Evolutionary conservation across 805 yeast genomes (phyloP).

Genomic region (Teunomyces tritomae): DNA sequence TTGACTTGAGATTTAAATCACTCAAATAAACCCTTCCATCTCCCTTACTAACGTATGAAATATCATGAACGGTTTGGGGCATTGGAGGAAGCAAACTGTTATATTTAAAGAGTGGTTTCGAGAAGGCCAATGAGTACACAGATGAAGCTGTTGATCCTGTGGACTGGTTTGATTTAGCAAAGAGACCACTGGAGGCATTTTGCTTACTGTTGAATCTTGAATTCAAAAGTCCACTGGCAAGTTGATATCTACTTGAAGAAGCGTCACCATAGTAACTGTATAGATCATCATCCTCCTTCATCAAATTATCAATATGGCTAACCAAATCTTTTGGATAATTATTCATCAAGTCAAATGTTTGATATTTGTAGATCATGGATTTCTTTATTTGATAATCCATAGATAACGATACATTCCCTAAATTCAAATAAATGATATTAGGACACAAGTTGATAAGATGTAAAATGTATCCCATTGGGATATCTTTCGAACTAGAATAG

Average conservation of each 20-base stretch:
- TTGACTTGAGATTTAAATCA: constrained; percentile 40
- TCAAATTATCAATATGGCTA: constrained; percentile 20
- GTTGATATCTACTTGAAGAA: not conserved
- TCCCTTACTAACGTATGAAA: constrained; percentile 25
- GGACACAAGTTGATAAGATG: constrained; percentile 70
- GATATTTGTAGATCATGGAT: constrained; percentile 33
- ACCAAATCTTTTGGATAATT: constrained; percentile 35
- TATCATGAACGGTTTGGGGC: constrained; percentile 26
- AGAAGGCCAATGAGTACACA: constrained; percentile 18
- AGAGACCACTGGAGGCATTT: not conserved
- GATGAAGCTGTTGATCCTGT: constrained; percentile 18
- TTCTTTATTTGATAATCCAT: constrained; percentile 58
- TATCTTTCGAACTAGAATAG: constrained; percentile 66
- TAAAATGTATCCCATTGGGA: constrained; percentile 74
- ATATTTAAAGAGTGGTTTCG: constrained; percentile 22
- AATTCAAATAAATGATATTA: constrained; percentile 51
- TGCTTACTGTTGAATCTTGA: not conserved
- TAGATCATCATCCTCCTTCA: constrained; percentile 8
- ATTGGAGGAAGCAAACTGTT: constrained; percentile 40
- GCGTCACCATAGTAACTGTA: not conserved
- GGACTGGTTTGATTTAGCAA: constrained; percentile 2
- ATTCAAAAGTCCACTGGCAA: not conserved
- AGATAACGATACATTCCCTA: constrained; percentile 63
- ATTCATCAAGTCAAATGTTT: constrained; percentile 36
- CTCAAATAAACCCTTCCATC: constrained; percentile 33